phyloP scores from a whole-genome alignment of 352 stramenopile genomes.

The Phytophthora pisi region DNA sequence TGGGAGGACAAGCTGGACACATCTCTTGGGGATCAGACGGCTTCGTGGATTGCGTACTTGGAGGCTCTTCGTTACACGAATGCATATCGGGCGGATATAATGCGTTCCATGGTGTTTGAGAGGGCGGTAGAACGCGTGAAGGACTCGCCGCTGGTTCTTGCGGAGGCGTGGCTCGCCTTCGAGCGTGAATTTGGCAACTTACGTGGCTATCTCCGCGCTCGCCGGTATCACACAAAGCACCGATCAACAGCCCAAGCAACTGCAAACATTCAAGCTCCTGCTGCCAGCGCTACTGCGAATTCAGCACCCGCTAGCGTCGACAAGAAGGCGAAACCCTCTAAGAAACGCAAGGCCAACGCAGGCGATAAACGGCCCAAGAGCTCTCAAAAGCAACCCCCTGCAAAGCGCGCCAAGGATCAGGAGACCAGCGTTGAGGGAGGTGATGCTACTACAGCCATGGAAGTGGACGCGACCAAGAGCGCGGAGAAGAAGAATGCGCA shows the following conservation, averaged over 20 bases:
- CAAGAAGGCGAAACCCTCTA: slow-evolving; percentile 20
- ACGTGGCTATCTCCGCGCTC: slow-evolving; percentile 36
- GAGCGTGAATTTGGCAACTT: slow-evolving; percentile 60
- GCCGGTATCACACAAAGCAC: slow-evolving; percentile 38
- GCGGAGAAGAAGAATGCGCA: slow-evolving; percentile 41
- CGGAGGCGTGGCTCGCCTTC: slow-evolving; percentile 55
- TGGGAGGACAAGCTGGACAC: slow-evolving; percentile 38
- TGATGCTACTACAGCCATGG: background rate
- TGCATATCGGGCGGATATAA: slow-evolving; percentile 19
- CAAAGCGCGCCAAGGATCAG: slow-evolving; percentile 38
- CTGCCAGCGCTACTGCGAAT: background rate
- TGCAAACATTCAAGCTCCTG: slow-evolving; percentile 1
- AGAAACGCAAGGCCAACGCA: slow-evolving; percentile 29
- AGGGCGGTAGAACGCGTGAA: slow-evolving; percentile 39
- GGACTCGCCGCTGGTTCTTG: slow-evolving; percentile 36
- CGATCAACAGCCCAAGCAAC: background rate
- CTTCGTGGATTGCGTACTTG: slow-evolving; percentile 56
- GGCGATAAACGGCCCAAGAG: slow-evolving; percentile 18
- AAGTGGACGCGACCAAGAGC: slow-evolving; percentile 5
- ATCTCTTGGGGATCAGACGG: slow-evolving; percentile 31
- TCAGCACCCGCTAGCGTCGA: slow-evolving; percentile 8
- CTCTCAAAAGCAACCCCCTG: slow-evolving; percentile 4
- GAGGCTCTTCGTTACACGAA: slow-evolving; percentile 40
- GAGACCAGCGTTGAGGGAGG: background rate
- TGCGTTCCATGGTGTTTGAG: slow-evolving; percentile 53